phyloP scores from a whole-genome alignment of 2,329 filamentous ascomycete species.

The Fusarium miscanthi region DNA sequence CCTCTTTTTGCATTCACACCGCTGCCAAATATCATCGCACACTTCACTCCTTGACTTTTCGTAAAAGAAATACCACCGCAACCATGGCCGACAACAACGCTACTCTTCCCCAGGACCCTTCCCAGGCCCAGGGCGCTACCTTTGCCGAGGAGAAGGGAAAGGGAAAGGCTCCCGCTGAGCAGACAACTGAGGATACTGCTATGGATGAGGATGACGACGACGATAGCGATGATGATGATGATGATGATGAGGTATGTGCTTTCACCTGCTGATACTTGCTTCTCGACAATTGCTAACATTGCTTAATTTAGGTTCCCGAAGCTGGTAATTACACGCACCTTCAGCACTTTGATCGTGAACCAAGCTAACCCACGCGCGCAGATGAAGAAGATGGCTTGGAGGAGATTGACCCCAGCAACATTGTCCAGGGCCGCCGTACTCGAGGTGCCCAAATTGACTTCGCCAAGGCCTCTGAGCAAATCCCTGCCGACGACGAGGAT shows the following conservation, averaged over 20 bases:
- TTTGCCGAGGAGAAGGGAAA: conserved; percentile 80
- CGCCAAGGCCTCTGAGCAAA: conserved; percentile 86
- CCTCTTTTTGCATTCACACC: conserved; percentile 7
- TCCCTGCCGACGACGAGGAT: conserved; percentile 79
- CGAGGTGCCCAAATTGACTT: conserved; percentile 94
- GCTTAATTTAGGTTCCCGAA: conserved; percentile 42
- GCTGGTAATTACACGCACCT: conserved; percentile 42
- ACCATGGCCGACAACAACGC: conserved; percentile 64
- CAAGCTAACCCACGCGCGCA: conserved; percentile 55
- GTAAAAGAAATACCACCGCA: conserved; percentile 9
- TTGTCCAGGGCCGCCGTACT: conserved; percentile 83
- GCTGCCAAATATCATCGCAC: conserved; percentile 13
- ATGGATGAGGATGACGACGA: conserved; percentile 82
- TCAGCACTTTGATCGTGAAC: conserved; percentile 16
- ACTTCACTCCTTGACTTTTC: background rate
- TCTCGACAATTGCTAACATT: conserved; percentile 40
- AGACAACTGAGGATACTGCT: conserved; percentile 66
- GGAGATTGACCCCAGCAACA: conserved; percentile 91
- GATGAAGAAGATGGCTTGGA: conserved; percentile 83
- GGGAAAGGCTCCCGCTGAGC: conserved; percentile 75
- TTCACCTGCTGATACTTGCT: background rate
- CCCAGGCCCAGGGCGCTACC: conserved; percentile 51
- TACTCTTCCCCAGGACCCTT: conserved; percentile 59
- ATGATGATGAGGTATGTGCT: conserved; percentile 48
- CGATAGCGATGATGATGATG: conserved; percentile 25